Percentiles rank a stretch among this genome's conserved stretches.
Conservation (phyloP, 495 filamentous ascomycete species). For the Pseudomonodictys pantanalensis region DNA sequence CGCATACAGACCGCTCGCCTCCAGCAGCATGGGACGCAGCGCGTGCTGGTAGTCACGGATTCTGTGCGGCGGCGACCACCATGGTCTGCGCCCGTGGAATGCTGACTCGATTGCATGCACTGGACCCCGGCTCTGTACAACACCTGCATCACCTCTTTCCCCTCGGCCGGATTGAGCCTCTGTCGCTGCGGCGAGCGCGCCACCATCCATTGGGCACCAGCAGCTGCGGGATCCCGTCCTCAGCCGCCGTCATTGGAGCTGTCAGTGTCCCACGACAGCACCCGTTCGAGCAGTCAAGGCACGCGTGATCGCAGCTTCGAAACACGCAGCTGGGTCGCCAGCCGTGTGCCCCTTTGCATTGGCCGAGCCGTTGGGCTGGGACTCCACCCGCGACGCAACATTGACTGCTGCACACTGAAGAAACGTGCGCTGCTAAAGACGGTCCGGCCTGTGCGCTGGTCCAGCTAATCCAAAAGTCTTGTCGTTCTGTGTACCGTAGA, state of each 20-base stretch:
- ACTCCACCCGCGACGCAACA: slow-evolving; percentile 24
- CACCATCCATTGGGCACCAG: slow-evolving; percentile 17
- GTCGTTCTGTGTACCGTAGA: slow-evolving; percentile 25
- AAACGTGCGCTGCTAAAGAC: slow-evolving; percentile 41
- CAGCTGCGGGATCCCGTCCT: too few species aligned
- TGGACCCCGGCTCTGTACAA: slow-evolving; percentile 31
- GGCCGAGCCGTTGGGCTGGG: slow-evolving; percentile 22
- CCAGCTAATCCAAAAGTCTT: too few species aligned
- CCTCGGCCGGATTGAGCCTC: slow-evolving; percentile 30
- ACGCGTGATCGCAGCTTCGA: slow-evolving; percentile 37
- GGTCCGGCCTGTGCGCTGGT: too few species aligned
- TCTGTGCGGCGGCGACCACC: slow-evolving; percentile 9
- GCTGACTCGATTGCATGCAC: slow-evolving; percentile 27
- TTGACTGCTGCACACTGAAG: slow-evolving; percentile 35
- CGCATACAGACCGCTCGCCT: slow-evolving; percentile 14
- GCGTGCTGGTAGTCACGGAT: slow-evolving; percentile 4
- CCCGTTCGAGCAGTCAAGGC: slow-evolving; percentile 31
- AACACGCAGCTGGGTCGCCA: slow-evolving; percentile 32
- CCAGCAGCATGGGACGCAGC: slow-evolving; percentile 34
- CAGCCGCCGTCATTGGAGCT: slow-evolving; percentile 17
- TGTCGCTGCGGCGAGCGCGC: background rate
- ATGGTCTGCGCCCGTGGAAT: slow-evolving; percentile 28
- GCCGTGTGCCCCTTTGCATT: slow-evolving; percentile 22
- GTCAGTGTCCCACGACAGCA: slow-evolving; percentile 27
- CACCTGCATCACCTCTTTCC: slow-evolving; percentile 35